A percentile compares a stretch with the other conserved stretches of the same genome.
Evolutionary conservation across 23 red algal genomes (phyloP).

Genomic region (Gracilariopsis chorda): DNA sequence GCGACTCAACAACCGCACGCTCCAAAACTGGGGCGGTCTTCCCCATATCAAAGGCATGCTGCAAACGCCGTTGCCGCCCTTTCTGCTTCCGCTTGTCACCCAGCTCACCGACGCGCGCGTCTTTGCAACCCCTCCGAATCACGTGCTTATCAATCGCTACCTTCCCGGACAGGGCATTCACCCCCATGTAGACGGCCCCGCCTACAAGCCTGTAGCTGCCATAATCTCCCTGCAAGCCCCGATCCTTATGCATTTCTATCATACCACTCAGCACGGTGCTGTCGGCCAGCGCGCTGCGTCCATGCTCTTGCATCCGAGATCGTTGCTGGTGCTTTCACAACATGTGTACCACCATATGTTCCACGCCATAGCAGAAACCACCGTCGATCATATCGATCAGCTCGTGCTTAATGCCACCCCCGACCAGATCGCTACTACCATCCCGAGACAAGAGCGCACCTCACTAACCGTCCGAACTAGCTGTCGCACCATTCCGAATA

Average conservation of each 20-base stretch:
- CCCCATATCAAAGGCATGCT: slow-evolving; percentile 81
- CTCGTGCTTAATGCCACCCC: slow-evolving; percentile 38
- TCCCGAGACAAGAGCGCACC: slow-evolving; percentile 24
- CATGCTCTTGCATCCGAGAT: slow-evolving; percentile 54
- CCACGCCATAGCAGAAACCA: slow-evolving; percentile 73
- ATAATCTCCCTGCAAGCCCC: slow-evolving; percentile 73
- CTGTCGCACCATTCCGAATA: slow-evolving; percentile 34
- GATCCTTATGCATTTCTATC: slow-evolving; percentile 75
- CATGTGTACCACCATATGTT: slow-evolving; percentile 66
- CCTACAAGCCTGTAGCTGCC: slow-evolving; percentile 69
- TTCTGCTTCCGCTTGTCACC: slow-evolving; percentile 17
- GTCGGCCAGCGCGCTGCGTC: background rate
- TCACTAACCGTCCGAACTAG: slow-evolving; percentile 28
- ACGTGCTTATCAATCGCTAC: slow-evolving; percentile 93
- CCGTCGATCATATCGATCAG: slow-evolving; percentile 18
- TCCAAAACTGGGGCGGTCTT: slow-evolving; percentile 71
- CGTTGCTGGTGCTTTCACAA: slow-evolving; percentile 58
- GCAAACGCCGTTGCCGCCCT: slow-evolving; percentile 47
- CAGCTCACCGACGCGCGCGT: slow-evolving; percentile 2
- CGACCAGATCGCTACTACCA: background rate
- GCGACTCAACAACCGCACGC: slow-evolving; percentile 16
- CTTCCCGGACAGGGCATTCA: slow-evolving; percentile 76
- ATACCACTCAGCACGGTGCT: background rate
- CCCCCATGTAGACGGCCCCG: slow-evolving; percentile 85
- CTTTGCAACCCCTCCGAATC: slow-evolving; percentile 71